phyloP scores from a whole-genome alignment of 73 alveolate genomes.

The Symbiodinium natans region DNA sequence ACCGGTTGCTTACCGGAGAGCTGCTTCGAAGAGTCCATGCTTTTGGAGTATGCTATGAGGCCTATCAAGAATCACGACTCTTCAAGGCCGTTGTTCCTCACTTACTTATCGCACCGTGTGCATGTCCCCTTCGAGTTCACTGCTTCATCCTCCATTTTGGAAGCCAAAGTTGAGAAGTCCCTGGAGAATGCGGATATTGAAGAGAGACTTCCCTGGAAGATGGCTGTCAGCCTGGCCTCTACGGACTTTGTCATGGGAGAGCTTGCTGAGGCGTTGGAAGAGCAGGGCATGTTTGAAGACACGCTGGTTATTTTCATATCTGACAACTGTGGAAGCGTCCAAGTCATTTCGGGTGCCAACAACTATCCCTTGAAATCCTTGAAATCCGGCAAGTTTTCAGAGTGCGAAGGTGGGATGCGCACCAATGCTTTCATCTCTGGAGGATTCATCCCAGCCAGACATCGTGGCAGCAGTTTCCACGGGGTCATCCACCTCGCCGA shows the following conservation, averaged over 20 bases:
- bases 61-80: background rate
- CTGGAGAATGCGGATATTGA: background rate
- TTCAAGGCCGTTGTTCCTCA: background rate
- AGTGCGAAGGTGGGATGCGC: constrained; percentile 37
- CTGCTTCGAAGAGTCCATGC: constrained; percentile 28
- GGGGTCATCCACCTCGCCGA: constrained; percentile 25
- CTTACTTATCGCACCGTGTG: background rate
- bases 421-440: constrained; percentile 43
- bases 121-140: background rate
- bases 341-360: background rate
- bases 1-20: constrained; percentile 7
- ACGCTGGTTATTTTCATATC: background rate
- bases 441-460: constrained; percentile 9
- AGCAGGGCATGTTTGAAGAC: constrained; percentile 13
- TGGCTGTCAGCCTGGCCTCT: background rate
- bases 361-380: constrained; percentile 28
- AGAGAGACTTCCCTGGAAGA: background rate
- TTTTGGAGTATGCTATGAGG: background rate
- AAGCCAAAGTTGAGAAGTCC: background rate
- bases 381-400: background rate
- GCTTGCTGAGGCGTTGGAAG: background rate
- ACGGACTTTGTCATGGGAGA: background rate
- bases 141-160: background rate
- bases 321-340: background rate
- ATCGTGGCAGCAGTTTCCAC: background rate